Evolutionary conservation across 768 basidiomycete species (phyloP).

Genomic region (Leucocoprinus sp.): DNA sequence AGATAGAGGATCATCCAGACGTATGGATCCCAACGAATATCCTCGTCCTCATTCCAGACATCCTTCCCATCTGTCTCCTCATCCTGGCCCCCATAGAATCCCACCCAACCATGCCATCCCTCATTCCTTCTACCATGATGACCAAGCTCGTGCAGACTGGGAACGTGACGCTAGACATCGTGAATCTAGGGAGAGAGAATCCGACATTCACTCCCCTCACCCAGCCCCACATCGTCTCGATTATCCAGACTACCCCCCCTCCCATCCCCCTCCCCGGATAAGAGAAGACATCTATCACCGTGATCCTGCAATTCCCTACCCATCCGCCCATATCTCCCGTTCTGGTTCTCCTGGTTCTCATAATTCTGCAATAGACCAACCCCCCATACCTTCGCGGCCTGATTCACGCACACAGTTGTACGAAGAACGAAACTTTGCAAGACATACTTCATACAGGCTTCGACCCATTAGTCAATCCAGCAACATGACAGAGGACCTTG

Average conservation of each 20-base stretch:
- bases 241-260: slow-evolving; percentile 23
- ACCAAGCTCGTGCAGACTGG: slow-evolving; percentile 25
- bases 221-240: slow-evolving; percentile 26
- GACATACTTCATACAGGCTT: slow-evolving; percentile 39
- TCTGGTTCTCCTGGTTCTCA: slow-evolving; percentile 37
- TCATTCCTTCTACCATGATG: slow-evolving; percentile 34
- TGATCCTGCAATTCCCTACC: slow-evolving; percentile 19
- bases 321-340: slow-evolving; percentile 36
- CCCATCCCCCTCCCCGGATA: slow-evolving; percentile 10
- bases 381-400: slow-evolving; percentile 41
- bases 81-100: slow-evolving; percentile 17
- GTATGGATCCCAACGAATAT: slow-evolving; percentile 29
- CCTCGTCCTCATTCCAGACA: slow-evolving; percentile 12
- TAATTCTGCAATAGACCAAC: slow-evolving; percentile 29
- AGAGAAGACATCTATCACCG: slow-evolving; percentile 29
- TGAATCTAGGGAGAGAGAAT: slow-evolving; percentile 17
- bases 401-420: slow-evolving; percentile 45
- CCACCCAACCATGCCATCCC: too few relatives aligned
- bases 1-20: slow-evolving; percentile 33
- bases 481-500: slow-evolving; percentile 10
- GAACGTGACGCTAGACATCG: slow-evolving; percentile 17
- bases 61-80: slow-evolving; percentile 23
- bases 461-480: slow-evolving; percentile 35
- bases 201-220: slow-evolving; percentile 33
- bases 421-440: slow-evolving; percentile 31